Evolutionary conservation across 2,329 filamentous ascomycete species (phyloP).

Genomic region (Cladosporium sp.): DNA sequence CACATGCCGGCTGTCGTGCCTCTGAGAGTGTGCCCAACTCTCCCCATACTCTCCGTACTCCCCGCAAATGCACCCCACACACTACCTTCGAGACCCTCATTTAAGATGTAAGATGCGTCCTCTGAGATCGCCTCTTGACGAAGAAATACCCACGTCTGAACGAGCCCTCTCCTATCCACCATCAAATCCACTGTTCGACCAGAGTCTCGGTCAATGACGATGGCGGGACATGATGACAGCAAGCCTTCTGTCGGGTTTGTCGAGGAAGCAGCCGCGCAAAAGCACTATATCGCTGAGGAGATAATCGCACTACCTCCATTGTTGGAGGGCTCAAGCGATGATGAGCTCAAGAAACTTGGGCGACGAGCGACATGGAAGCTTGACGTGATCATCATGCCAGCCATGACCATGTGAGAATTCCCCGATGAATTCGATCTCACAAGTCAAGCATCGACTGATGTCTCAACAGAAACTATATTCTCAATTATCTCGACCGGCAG

Average conservation of each 20-base stretch:
- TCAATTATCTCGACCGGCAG: conserved; percentile 34
- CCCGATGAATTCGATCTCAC: neutral
- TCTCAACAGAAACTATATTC: conserved; percentile 28
- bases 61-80: neutral
- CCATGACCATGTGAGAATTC: conserved; percentile 23
- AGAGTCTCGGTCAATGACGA: neutral
- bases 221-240: neutral
- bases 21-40: neutral
- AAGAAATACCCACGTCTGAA: neutral
- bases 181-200: neutral
- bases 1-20: neutral
- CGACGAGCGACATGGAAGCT: conserved; percentile 29
- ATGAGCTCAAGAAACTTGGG: conserved; percentile 27
- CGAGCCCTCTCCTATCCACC: neutral
- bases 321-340: conserved; percentile 23
- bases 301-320: neutral
- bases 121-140: neutral
- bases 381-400: conserved; percentile 32
- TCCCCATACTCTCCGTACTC: neutral
- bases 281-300: neutral
- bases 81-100: neutral
- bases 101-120: neutral
- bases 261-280: neutral
- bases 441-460: neutral
- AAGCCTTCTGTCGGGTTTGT: neutral